Percentiles rank a stretch among this genome's conserved stretches.
phyloP scores from a whole-genome alignment of 306 rosid species.

The Arachis stenosperma region DNA sequence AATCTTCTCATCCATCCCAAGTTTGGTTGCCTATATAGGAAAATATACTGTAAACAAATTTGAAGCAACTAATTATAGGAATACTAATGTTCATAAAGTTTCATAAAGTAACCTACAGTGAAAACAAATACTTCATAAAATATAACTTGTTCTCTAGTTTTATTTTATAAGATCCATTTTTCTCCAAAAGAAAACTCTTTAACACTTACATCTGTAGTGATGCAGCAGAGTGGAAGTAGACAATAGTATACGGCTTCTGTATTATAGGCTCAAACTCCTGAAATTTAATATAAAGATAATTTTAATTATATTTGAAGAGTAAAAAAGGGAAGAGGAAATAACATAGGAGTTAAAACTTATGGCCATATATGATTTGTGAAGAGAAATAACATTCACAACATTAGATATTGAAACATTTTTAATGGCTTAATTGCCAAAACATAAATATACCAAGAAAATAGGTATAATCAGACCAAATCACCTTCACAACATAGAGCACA shows the following conservation, averaged over 20 bases:
- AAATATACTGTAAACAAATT: conserved; percentile 15
- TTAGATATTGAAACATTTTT: conserved; percentile 28
- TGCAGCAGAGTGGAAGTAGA: conserved; percentile 96
- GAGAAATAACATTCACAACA: conserved; percentile 17
- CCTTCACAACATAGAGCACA: conserved; percentile 86
- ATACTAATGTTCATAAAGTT: conserved; percentile 9
- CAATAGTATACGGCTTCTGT: conserved; percentile 92
- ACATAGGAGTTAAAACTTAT: not conserved
- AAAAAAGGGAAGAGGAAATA: not conserved
- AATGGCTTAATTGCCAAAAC: conserved; percentile 11
- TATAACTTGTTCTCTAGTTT: conserved; percentile 16
- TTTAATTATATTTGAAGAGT: conserved; percentile 29
- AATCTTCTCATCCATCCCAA: conserved; percentile 93
- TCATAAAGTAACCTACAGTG: conserved; percentile 25
- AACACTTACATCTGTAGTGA: conserved; percentile 89
- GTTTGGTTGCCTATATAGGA: conserved; percentile 78
- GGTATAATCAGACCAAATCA: conserved; percentile 43
- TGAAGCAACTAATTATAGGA: conserved; percentile 14
- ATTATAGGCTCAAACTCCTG: conserved; percentile 98
- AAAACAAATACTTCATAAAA: conserved; percentile 24
- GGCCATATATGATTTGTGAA: conserved; percentile 21
- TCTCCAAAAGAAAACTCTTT: conserved; percentile 14
- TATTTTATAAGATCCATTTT: not conserved
- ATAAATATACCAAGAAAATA: conserved; percentile 36
- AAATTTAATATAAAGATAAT: conserved; percentile 36